Base-by-base conservation (phyloP, 257 asterid species). In the Capsicum chinense region DNA sequence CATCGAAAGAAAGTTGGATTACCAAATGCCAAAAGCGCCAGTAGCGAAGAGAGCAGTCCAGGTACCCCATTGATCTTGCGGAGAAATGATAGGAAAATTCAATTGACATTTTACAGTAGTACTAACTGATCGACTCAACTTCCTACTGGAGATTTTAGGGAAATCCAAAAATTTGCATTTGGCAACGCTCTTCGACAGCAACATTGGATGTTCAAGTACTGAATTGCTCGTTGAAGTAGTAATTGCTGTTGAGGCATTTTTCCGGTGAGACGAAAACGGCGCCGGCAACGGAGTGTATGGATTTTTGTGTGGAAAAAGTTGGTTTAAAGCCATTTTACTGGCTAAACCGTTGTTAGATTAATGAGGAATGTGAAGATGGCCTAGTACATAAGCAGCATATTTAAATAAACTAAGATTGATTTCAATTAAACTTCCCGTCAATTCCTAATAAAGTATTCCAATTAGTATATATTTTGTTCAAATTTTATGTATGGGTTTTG, bases 1-100 rank as follows among this genome's bases (percentile, higher is more conserved):
- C 8, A 15, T 17, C 39, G 54, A 21, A 39, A 39, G 33, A 19
- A 35, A 79, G 68, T 79, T 56, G 5, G 21, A 52, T 79, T 89
- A 95, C 99, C 99, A 95, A 82, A 95, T 90, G 82, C 99, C 99
- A 68, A 95, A 92, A 70, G 99, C 98, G 17, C 99, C 96, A 35
- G 97, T 87, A 88, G 98, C 93, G 63, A 95, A 92, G 60, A 94
- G 99, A 56, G 94, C 95, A 16, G 99, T 90, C 99, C 98, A 95
- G 26, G 93, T 93, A 87, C 96, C 99, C 99, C 99, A 95, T 21
- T 94, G 98, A 86, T 95, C 99, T 60, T 92, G 95, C 0, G 98
- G 93, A 60, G 98, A 94, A 85, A 95, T 94, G 56, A 95, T 85
- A 0, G 99, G 97, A 81, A 89, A 90, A 82, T 66, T 94, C 83